Percentiles rank a stretch among this genome's conserved stretches.
phyloP scores from a whole-genome alignment of 257 asterid genomes.

The Buddleja alternifolia region DNA sequence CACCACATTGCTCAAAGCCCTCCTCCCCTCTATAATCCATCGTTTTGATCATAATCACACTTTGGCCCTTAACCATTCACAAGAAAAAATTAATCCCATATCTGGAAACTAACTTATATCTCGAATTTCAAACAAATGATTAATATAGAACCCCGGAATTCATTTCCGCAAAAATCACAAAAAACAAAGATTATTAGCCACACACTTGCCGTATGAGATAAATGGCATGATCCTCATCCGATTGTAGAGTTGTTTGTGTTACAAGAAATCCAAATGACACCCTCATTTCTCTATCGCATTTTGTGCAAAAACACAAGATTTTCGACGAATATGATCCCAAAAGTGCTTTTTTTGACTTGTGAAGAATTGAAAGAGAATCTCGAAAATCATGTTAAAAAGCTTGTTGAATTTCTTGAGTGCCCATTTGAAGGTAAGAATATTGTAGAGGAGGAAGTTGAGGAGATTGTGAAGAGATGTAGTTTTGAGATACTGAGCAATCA shows the following conservation, averaged over 20 bases:
- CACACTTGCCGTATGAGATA: slow-evolving; percentile 50
- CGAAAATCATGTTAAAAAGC: slow-evolving; percentile 10
- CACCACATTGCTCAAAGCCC: slow-evolving; percentile 66
- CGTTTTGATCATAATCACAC: slow-evolving; percentile 18
- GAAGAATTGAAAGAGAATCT: slow-evolving; percentile 46
- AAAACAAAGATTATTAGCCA: slow-evolving; percentile 37
- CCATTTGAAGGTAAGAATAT: slow-evolving; percentile 38
- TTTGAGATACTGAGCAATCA: slow-evolving; percentile 44
- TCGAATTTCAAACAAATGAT: background rate
- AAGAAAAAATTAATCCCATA: slow-evolving; percentile 55
- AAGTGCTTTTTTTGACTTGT: slow-evolving; percentile 47
- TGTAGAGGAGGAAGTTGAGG: slow-evolving; percentile 34
- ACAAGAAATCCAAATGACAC: slow-evolving; percentile 59
- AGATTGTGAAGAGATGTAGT: slow-evolving; percentile 46
- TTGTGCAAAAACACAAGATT: slow-evolving; percentile 28
- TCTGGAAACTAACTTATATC: slow-evolving; percentile 42
- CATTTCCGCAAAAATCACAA: background rate
- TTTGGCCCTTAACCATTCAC: slow-evolving; percentile 40
- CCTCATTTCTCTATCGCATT: slow-evolving; percentile 48
- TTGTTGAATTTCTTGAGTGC: slow-evolving; percentile 50
- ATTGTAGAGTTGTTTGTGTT: slow-evolving; percentile 46
- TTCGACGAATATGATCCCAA: slow-evolving; percentile 36
- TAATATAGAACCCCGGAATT: background rate
- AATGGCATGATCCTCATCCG: slow-evolving; percentile 27
- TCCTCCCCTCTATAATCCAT: slow-evolving; percentile 42